Conservation (phyloP, 169 alveolate species). For the Plasmodium gonderi region DNA sequence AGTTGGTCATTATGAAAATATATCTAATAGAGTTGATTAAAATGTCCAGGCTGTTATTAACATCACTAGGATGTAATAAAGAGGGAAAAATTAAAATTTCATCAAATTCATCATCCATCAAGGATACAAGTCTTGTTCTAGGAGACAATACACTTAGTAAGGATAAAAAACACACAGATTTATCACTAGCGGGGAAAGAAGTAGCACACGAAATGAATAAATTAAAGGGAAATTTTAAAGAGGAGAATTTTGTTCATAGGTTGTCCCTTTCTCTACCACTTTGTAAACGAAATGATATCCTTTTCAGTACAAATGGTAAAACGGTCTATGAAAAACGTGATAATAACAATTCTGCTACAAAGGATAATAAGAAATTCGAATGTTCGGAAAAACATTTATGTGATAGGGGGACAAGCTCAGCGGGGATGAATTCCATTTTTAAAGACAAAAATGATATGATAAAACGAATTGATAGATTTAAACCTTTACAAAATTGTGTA, state of each 20-base stretch:
- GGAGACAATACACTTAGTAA: neutral
- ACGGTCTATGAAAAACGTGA: neutral
- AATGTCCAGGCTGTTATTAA: conserved; percentile 1
- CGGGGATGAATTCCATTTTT: neutral
- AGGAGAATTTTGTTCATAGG: neutral
- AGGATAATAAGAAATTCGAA: no score
- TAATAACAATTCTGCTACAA: no score
- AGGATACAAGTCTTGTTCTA: no score
- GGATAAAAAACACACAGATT: no score
- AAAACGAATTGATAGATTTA: neutral
- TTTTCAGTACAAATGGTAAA: neutral
- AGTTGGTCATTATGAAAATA: conserved; percentile 32
- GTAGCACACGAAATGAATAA: neutral
- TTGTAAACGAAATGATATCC: no score
- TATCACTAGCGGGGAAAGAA: neutral
- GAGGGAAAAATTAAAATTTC: neutral
- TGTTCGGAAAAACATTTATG: no score
- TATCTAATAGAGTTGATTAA: conserved; percentile 31
- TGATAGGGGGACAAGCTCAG: neutral
- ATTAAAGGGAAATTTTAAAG: neutral
- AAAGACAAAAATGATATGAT: neutral
- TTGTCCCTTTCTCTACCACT: no score
- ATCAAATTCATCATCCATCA: neutral
- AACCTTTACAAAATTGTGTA: neutral
- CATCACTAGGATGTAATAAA: neutral